These are phyloP conservation scores for Steccherinum ochraceum DNA, from an alignment of 768 basidiomycete genomes.

Conservation along the genomic window DNA sequence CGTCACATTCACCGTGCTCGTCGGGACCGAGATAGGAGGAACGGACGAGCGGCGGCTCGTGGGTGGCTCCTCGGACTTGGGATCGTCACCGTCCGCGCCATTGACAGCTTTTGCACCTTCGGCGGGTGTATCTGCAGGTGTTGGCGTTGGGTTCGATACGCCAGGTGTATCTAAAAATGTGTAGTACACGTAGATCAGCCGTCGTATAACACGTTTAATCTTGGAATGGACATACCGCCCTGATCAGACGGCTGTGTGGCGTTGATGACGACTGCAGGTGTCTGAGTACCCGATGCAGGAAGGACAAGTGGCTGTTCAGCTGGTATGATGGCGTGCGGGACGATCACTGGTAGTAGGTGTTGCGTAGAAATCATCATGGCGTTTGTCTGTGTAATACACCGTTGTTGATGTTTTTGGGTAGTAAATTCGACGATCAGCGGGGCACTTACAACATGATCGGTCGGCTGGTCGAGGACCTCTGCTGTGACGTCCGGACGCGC, in stretches of 20 bases:
- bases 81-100: too few relatives aligned
- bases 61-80: not conserved
- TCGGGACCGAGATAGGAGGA: slow-evolving; percentile 17
- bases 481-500: slow-evolving; percentile 62
- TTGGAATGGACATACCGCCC: not conserved
- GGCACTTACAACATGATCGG: slow-evolving; percentile 37
- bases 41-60: slow-evolving; percentile 1
- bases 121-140: not conserved
- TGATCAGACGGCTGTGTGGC: not conserved
- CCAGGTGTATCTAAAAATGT: not conserved
- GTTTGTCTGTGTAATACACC: slow-evolving; percentile 49
- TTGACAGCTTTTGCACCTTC: slow-evolving; percentile 6
- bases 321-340: slow-evolving; percentile 2
- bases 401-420: not conserved
- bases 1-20: slow-evolving; percentile 10
- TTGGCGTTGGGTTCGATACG: not conserved
- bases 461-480: slow-evolving; percentile 48
- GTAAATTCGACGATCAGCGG: not conserved
- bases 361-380: slow-evolving; percentile 91
- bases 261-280: slow-evolving; percentile 9
- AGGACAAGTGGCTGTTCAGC: slow-evolving; percentile 8
- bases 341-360: slow-evolving; percentile 48
- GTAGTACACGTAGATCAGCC: not conserved
- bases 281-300: slow-evolving; percentile 15
- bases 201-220: not conserved